Evolutionary conservation across 1,284 basidiomycete species (phyloP), one percentile per base, ranked within the genome.

Genomic region (Tilletia setariae): DNA sequence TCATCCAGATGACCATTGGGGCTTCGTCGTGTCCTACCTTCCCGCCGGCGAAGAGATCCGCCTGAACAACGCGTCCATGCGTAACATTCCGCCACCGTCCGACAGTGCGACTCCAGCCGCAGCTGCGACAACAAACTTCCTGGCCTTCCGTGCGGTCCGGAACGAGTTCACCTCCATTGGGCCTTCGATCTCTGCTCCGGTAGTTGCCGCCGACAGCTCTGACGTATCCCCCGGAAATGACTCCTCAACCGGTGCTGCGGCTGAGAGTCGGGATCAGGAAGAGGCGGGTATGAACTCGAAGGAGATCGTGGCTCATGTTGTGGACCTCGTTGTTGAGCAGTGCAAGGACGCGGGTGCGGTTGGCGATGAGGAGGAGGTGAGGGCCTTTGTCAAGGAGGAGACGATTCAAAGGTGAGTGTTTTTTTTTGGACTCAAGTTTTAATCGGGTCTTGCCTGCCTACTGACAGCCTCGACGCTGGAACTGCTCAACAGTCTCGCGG

Each of bases 1-100:
- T 7, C 74, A 78, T 67, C 74, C 75, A 1, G 75, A 78, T 43
- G 74, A 79, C 67, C 73, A 79, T 47, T 78, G 76, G 78, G 78
- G 78, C 43, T 68, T 78, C n/a, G 69, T 79, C 8, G 35, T 79
- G 2, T 70, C 67, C 2, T 79, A 74, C 56, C 70, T 76, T 21
- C 70, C 71, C 43, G 71, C 56, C 70, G 42, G 70, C 70, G 62
- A 51, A 42, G 30, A 40, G 66, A 44, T 44, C n/a, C 40, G 62
- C n/a, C 62, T 76, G 64, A 76, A 76, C 30, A 71, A 72, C 1
- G 72, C 72, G 0, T 73, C 74, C 15, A 74, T 76, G 65, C 74
- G 67, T 32, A 78, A 78, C 44, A 61, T 76, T 4, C 71, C 71
- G 4, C 46, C 64, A 9, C 42, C 53, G 13, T 35, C 53, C 47